phyloP scores from a whole-genome alignment of 2,329 filamentous ascomycete species.

The Chaetomiaceae sp. region DNA sequence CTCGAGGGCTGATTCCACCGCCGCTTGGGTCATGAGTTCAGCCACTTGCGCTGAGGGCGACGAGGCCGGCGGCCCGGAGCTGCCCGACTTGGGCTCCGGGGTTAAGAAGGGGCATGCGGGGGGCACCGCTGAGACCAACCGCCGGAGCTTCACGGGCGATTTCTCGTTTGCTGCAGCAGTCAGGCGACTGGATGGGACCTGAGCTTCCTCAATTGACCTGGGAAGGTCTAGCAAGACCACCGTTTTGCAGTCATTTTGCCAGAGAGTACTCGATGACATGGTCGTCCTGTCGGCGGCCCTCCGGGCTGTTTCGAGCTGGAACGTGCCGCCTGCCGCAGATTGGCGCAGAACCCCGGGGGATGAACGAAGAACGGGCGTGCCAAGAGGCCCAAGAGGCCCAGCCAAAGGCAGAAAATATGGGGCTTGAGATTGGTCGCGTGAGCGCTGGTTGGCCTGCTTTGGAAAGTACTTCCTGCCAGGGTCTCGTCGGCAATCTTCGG shows the following conservation, averaged over 20 bases:
- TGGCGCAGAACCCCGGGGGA: not conserved
- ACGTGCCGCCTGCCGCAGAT: not conserved
- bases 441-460: conserved; percentile 15
- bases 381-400: not conserved
- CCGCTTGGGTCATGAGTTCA: conserved; percentile 50
- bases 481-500: conserved; percentile 31
- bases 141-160: conserved; percentile 27
- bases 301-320: not conserved
- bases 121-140: conserved; percentile 44
- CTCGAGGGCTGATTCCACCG: conserved; percentile 42
- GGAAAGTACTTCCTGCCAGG: not conserved
- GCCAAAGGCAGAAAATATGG: conserved; percentile 2
- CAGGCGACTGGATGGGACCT: conserved; percentile 43
- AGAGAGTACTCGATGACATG: conserved; percentile 44
- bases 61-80: conserved; percentile 26
- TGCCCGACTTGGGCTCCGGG: conserved; percentile 44
- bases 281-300: conserved; percentile 7
- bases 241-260: conserved; percentile 45
- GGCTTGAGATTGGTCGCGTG: conserved; percentile 2
- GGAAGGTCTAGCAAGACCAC: conserved; percentile 65
- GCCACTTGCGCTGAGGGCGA: conserved; percentile 46
- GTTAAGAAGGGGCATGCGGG: conserved; percentile 45
- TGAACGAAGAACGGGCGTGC: too few relatives aligned
- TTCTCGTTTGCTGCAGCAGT: not conserved
- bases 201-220: conserved; percentile 62